Conservation (phyloP, 768 basidiomycete species). For the Cubamyces lactineus region DNA sequence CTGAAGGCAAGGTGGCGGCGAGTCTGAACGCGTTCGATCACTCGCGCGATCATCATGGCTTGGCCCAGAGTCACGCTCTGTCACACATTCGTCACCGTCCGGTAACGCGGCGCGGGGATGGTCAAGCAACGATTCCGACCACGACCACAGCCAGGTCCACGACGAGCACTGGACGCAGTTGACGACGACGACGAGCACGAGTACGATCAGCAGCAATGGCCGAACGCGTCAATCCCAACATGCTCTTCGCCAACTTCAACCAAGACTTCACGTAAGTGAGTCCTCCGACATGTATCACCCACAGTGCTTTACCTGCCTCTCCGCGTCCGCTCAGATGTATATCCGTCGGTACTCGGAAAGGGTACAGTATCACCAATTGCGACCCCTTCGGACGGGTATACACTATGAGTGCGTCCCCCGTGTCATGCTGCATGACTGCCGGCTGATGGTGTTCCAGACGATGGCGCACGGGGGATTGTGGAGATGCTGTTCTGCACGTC, state of each 20-base stretch:
- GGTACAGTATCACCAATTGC: constrained; percentile 97
- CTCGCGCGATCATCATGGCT: not conserved
- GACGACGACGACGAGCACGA: not conserved
- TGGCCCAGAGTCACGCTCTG: constrained; percentile 1
- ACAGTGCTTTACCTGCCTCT: constrained; percentile 10
- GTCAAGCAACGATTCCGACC: constrained; percentile 8
- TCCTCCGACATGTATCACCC: not conserved
- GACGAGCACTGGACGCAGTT: not conserved
- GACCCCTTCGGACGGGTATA: constrained; percentile 98
- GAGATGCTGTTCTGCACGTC: constrained; percentile 99
- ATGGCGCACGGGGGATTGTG: constrained; percentile 93
- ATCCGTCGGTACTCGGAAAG: constrained; percentile 92
- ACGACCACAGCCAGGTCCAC: not conserved
- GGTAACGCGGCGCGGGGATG: constrained; percentile 10
- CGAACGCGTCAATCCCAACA: constrained; percentile 48
- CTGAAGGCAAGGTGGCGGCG: not conserved
- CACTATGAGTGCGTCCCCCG: constrained; percentile 64
- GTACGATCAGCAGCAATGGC: constrained; percentile 34
- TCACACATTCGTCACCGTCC: constrained; percentile 18
- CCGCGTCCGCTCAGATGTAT: constrained; percentile 60
- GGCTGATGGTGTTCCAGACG: constrained; percentile 51
- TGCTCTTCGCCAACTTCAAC: constrained; percentile 95
- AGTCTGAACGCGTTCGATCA: constrained; percentile 4
- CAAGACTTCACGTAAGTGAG: constrained; percentile 88
- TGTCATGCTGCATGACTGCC: not conserved